Percentiles rank a stretch among this genome's conserved stretches.
phyloP scores from a whole-genome alignment of 306 rosid species.

The Acacia acuminata region DNA sequence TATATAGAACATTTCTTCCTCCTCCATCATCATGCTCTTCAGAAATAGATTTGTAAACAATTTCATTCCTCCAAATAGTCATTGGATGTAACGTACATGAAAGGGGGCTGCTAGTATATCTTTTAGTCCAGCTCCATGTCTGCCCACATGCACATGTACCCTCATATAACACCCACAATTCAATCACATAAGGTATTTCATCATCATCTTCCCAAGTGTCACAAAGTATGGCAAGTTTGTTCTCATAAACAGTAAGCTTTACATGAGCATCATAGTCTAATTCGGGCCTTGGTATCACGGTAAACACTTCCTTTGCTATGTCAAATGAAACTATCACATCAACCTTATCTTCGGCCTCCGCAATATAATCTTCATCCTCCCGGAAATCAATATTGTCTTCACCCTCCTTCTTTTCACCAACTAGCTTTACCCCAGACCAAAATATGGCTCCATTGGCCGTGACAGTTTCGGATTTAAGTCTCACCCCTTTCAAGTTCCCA shows the following conservation, averaged over 20 bases:
- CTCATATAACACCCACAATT: background rate
- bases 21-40: no score
- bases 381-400: background rate
- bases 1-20: background rate
- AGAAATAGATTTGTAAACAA: background rate
- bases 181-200: background rate
- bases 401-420: background rate
- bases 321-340: background rate
- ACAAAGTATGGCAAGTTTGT: background rate
- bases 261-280: background rate
- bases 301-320: background rate
- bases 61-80: background rate
- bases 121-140: background rate
- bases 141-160: background rate
- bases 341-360: no score
- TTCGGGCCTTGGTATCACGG: background rate
- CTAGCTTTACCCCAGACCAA: background rate
- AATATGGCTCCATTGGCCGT: background rate
- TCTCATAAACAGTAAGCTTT: background rate
- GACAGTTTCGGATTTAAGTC: background rate
- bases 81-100: background rate
- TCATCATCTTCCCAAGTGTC: background rate
- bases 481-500: background rate
- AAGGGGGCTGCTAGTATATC: background rate
- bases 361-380: background rate